A percentile compares a stretch with the other conserved stretches of the same genome.
phyloP scores from a whole-genome alignment of 805 yeast species.

The Ogataea henricii region DNA sequence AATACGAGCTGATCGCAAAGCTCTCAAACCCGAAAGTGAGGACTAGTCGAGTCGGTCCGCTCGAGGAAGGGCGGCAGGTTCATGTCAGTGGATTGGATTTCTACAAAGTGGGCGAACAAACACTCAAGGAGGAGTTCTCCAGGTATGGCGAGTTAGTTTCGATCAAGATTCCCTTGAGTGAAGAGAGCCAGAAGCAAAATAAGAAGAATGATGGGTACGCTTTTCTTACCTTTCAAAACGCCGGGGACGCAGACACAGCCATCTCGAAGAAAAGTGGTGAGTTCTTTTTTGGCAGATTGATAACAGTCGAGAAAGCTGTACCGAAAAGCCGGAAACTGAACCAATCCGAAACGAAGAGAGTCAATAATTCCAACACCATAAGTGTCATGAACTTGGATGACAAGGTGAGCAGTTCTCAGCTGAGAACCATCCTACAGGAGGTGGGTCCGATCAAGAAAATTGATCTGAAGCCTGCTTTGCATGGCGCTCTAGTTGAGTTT shows the following conservation, averaged over 20 bases:
- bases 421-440: constrained; percentile 33
- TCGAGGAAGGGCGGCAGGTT: constrained; percentile 58
- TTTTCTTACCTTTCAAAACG: constrained; percentile 51
- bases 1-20: constrained; percentile 52
- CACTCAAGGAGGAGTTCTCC: constrained; percentile 44
- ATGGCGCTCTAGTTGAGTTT: constrained; percentile 55
- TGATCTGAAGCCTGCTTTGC: constrained; percentile 45
- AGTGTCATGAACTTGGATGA: constrained; percentile 35
- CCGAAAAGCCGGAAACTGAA: constrained; percentile 12
- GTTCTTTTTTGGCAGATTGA: constrained; percentile 45
- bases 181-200: constrained; percentile 34
- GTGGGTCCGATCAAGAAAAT: constrained; percentile 44
- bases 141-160: constrained; percentile 55
- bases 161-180: constrained; percentile 48
- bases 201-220: constrained; percentile 63
- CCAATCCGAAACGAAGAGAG: constrained; percentile 1
- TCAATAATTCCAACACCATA: constrained; percentile 22
- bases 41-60: constrained; percentile 44
- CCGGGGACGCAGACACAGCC: constrained; percentile 49
- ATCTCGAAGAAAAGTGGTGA: constrained; percentile 41
- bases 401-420: constrained; percentile 40
- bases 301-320: constrained; percentile 53
- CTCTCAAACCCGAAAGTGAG: constrained; percentile 59
- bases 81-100: constrained; percentile 56
- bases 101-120: constrained; percentile 39